These are phyloP conservation scores for Plasmodium blacklocki DNA, from an alignment of 169 alveolate species.

Conservation along the genomic window DNA sequence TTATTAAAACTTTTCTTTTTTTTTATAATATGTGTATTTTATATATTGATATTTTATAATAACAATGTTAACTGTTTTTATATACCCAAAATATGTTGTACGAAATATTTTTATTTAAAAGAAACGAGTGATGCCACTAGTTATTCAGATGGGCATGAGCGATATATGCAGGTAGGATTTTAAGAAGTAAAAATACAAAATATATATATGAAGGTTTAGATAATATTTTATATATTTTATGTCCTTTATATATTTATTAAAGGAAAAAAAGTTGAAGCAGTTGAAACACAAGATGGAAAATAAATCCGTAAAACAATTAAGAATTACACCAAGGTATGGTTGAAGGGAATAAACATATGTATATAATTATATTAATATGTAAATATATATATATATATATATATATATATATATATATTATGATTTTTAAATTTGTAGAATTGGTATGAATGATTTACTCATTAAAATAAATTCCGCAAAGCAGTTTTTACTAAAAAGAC, in stretches of 20 bases:
- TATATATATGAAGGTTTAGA: background rate
- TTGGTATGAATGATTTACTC: slow-evolving; percentile 52
- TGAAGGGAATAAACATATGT: background rate
- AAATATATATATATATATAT: background rate
- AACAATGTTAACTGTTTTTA: slow-evolving; percentile 51
- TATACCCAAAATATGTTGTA: slow-evolving; percentile 11
- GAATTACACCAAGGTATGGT: slow-evolving; percentile 65
- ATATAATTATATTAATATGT: background rate
- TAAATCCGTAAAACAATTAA: slow-evolving; percentile 61
- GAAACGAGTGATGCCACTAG: slow-evolving; percentile 45
- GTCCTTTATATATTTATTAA: slow-evolving; percentile 12
- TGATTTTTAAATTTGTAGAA: slow-evolving; percentile 21
- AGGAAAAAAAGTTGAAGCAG: slow-evolving; percentile 74
- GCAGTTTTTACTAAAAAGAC: slow-evolving; percentile 56
- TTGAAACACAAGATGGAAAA: slow-evolving; percentile 47
- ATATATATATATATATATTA: background rate
- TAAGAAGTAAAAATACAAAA: background rate
- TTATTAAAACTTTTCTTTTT: slow-evolving; percentile 22
- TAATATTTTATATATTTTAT: background rate
- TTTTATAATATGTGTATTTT: slow-evolving; percentile 14
- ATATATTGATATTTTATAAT: slow-evolving; percentile 4
- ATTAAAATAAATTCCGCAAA: slow-evolving; percentile 71
- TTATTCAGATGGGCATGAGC: slow-evolving; percentile 55
- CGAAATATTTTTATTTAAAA: slow-evolving; percentile 29
- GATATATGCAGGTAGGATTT: slow-evolving; percentile 46